Evolutionary conservation across 306 rosid genomes (phyloP).

Genomic region (Prunus mume): DNA sequence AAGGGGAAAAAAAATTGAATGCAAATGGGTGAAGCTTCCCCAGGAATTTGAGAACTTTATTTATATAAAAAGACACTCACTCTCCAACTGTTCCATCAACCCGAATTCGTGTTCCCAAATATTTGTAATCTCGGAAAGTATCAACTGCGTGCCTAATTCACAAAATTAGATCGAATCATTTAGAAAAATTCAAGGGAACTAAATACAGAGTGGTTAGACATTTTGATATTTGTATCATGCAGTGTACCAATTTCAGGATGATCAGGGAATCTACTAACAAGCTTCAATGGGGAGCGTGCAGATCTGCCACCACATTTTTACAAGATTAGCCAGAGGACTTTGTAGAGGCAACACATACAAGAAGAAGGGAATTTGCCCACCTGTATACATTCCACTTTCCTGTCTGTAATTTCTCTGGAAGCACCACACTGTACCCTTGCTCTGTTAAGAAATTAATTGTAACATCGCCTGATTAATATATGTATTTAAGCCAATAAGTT

Average conservation of each 20-base stretch:
- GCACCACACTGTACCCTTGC: slow-evolving; percentile 85
- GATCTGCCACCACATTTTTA: slow-evolving; percentile 52
- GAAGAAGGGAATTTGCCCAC: slow-evolving; percentile 35
- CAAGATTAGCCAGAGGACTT: neutral
- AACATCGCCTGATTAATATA: slow-evolving; percentile 22
- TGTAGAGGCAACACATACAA: slow-evolving; percentile 14
- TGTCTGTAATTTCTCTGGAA: slow-evolving; percentile 90
- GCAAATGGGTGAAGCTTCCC: slow-evolving; percentile 25
- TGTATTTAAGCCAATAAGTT: neutral
- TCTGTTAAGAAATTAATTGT: slow-evolving; percentile 55
- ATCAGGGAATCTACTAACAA: slow-evolving; percentile 72
- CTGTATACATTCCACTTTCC: slow-evolving; percentile 98
- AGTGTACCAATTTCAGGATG: slow-evolving; percentile 84
- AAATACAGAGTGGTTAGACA: neutral
- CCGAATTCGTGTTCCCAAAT: slow-evolving; percentile 87
- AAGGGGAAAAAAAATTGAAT: slow-evolving; percentile 12
- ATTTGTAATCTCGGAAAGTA: slow-evolving; percentile 78
- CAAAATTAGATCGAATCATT: slow-evolving; percentile 28
- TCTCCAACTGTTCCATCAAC: slow-evolving; percentile 97
- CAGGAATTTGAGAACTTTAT: neutral
- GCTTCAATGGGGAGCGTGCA: slow-evolving; percentile 66
- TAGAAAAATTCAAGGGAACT: slow-evolving; percentile 24
- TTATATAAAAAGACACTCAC: slow-evolving; percentile 44
- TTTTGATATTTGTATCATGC: slow-evolving; percentile 43
- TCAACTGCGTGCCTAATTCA: slow-evolving; percentile 77